Conservation (phyloP, 176 grass and related monocot species). For the Raddia guianensis region DNA sequence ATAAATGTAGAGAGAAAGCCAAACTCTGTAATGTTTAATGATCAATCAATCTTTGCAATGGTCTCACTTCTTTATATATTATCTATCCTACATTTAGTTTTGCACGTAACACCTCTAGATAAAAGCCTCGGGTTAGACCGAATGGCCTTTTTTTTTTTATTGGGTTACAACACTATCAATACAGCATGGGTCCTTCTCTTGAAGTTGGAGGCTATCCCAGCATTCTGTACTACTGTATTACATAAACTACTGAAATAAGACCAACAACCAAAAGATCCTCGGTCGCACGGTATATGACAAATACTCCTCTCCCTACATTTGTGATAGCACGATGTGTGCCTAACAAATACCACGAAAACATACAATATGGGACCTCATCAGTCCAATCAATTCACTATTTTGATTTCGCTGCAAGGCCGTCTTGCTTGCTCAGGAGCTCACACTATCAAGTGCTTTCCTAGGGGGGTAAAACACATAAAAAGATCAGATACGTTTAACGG, state of each 20-base stretch:
- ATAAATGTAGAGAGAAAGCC: too few relatives aligned
- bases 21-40: too few relatives aligned
- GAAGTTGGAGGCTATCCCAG: conserved; percentile 33
- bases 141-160: too few relatives aligned
- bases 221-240: conserved; percentile 3
- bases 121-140: too few relatives aligned
- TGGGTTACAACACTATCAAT: not conserved
- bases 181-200: not conserved
- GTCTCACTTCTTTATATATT: too few relatives aligned
- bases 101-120: too few relatives aligned
- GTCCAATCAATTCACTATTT: not conserved
- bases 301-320: conserved; percentile 26
- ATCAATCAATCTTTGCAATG: too few relatives aligned
- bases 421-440: not conserved
- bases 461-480: not conserved
- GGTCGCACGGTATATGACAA: conserved; percentile 1
- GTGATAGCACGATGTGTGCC: conserved; percentile 37
- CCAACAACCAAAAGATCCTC: not conserved
- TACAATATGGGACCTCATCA: conserved; percentile 13
- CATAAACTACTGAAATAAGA: not conserved
- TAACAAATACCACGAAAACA: conserved; percentile 21
- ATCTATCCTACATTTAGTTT: too few relatives aligned
- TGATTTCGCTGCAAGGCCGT: not conserved
- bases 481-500: not conserved
- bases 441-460: conserved; percentile 2